Conservation (phyloP, 78 protist genomes). For the Monosiga brevicollis region DNA sequence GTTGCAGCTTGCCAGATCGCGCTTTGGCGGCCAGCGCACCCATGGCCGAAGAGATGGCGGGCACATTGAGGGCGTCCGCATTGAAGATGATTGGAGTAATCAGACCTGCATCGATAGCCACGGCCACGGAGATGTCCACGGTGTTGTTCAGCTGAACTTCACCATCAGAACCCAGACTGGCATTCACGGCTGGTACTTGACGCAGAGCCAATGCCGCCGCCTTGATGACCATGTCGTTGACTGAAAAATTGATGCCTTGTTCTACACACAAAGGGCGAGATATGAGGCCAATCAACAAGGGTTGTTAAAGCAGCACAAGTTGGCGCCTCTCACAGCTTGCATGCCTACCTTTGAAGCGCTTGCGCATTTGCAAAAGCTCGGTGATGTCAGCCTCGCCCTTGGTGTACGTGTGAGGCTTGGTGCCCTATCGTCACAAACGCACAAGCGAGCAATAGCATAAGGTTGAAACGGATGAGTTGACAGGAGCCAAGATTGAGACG, state of each 20-base stretch:
- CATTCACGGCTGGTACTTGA: constrained; percentile 58
- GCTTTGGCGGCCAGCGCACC: constrained; percentile 79
- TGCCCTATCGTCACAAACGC: too few relatives aligned
- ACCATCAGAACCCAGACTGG: constrained; percentile 64
- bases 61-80: constrained; percentile 45
- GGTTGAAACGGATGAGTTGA: constrained; percentile 62
- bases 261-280: background rate
- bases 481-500: constrained; percentile 78
- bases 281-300: too few relatives aligned
- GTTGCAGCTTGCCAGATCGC: constrained; percentile 51
- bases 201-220: constrained; percentile 71
- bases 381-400: too few relatives aligned
- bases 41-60: constrained; percentile 33
- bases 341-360: background rate
- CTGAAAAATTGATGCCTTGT: constrained; percentile 52
- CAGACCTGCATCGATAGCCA: constrained; percentile 74
- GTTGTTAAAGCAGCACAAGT: too few relatives aligned
- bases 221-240: constrained; percentile 89
- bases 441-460: constrained; percentile 28
- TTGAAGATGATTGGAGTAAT: constrained; percentile 73
- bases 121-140: constrained; percentile 84
- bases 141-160: too few relatives aligned
- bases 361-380: background rate
- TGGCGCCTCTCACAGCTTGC: too few relatives aligned
- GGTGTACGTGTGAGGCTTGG: too few relatives aligned